Evolutionary conservation across 169 alveolate species (phyloP), one percentile per base, ranked within the genome.

Genomic region (Eimeria acervulina): DNA sequence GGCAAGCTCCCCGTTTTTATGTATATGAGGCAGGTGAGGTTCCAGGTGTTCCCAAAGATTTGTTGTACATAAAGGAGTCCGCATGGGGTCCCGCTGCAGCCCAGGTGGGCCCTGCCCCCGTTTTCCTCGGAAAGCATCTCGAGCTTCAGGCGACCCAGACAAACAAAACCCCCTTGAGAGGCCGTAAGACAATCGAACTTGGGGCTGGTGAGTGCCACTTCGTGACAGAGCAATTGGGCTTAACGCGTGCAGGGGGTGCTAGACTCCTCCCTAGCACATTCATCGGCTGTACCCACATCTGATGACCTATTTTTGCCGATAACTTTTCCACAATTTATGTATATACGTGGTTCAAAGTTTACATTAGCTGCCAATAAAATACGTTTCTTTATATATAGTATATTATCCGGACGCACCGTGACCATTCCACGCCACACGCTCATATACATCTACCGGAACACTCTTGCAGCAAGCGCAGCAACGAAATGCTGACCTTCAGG

Each of bases 51-150:
- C 93, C 93, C 17, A 87, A 87, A 38, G 93, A 55, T 23, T 61
- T 87, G 38, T 38, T 87, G 66, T 87, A 63, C 51, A 87, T 87
- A 31, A 87, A 87, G 31, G 93, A 87, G 63, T 87, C 83, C 31
- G 93, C 70, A 38, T 87, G 93, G 93, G 93, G 93, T 12, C 93
- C 93, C 44, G 78, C 93, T 59, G 93, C 93, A n/a, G 38, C 81
- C 44, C 93, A 87, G 93, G 93, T 87, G 61, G 93, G 93, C 42
- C 93, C 93, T 33, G 93, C 93, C 38, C 93, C 93, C 28, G 93
- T 87, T 44, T 87, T 87, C 42, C 80, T 87, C 15, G 93, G 81
- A n/a, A 87, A 87, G 93, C 72, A 87, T 44, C 93, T 87, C 19
- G 93, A 87, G 83, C 93, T 87, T 7, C 93, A 87, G 93, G 93